Conservation (phyloP, 169 alveolate species). For the Plasmodium chabaudi region DNA sequence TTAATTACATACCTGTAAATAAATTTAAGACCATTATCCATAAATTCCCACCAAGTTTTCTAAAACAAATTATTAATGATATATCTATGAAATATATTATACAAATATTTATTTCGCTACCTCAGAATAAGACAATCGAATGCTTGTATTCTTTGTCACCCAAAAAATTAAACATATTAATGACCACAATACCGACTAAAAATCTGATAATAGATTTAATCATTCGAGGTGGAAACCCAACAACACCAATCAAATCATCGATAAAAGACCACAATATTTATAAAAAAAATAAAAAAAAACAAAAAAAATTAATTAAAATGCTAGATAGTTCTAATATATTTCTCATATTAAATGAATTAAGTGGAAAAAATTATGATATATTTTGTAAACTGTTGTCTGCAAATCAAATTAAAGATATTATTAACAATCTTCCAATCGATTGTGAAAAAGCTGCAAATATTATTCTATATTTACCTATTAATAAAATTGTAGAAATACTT, state of each 20-base stretch:
- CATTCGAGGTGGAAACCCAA: background rate
- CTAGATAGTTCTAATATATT: conserved; percentile 19
- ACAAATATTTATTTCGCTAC: conserved; percentile 21
- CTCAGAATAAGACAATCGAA: conserved; percentile 28
- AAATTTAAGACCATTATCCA: conserved; percentile 21
- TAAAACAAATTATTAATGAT: conserved; percentile 61
- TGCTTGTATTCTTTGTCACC: conserved; percentile 11
- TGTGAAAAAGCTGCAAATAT: conserved; percentile 9
- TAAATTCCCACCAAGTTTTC: conserved; percentile 31
- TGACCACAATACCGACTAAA: conserved; percentile 7
- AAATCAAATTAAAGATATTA: conserved; percentile 19
- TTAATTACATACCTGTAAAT: conserved; percentile 40
- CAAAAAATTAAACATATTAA: conserved; percentile 8
- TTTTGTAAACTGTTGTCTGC: conserved; percentile 24
- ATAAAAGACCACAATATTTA: background rate
- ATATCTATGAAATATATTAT: conserved; percentile 42
- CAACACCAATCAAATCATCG: background rate
- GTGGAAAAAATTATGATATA: conserved; percentile 6
- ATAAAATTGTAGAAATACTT: conserved; percentile 18
- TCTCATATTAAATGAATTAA: conserved; percentile 33
- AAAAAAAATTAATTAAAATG: conserved; percentile 11
- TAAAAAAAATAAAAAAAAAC: background rate
- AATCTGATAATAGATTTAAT: background rate
- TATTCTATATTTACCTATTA: conserved; percentile 42
- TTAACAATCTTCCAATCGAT: background rate